Percentiles rank a stretch among this genome's conserved stretches.
These are phyloP conservation scores for Penicillium canariense DNA, from an alignment of 495 filamentous ascomycete genomes.

Conservation along the genomic window DNA sequence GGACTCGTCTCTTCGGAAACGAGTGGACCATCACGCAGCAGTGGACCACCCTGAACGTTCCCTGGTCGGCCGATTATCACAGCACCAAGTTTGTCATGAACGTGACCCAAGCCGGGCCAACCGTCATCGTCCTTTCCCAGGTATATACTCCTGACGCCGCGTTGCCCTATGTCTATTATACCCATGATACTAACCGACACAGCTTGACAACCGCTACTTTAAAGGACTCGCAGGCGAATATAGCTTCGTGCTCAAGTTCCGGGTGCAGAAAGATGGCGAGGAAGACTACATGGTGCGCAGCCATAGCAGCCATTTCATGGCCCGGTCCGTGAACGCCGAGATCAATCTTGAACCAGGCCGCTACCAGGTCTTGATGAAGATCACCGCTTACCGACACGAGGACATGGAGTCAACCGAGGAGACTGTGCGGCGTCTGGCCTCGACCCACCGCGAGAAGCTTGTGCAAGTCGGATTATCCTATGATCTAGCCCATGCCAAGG, in stretches of 20 bases:
- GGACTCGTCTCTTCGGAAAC: constrained; percentile 83
- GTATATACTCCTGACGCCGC: constrained; percentile 29
- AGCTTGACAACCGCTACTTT: constrained; percentile 84
- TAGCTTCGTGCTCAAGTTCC: constrained; percentile 72
- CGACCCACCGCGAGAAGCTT: constrained; percentile 71
- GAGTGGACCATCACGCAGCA: constrained; percentile 80
- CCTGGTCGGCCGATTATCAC: constrained; percentile 84
- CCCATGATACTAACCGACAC: constrained; percentile 7
- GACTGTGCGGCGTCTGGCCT: constrained; percentile 61
- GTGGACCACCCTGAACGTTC: constrained; percentile 82
- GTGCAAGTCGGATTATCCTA: constrained; percentile 78
- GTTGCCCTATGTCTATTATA: too few relatives aligned
- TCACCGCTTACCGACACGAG: constrained; percentile 62
- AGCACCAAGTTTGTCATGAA: constrained; percentile 76
- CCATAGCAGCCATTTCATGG: constrained; percentile 66
- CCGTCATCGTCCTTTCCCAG: constrained; percentile 79
- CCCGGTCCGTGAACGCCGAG: constrained; percentile 77
- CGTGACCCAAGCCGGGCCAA: constrained; percentile 61
- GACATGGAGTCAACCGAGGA: constrained; percentile 59
- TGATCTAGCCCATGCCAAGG: constrained; percentile 81
- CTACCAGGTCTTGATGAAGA: constrained; percentile 76
- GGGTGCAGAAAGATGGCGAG: constrained; percentile 75
- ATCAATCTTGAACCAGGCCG: constrained; percentile 77
- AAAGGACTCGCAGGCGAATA: constrained; percentile 81
- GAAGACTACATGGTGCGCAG: constrained; percentile 84